These are phyloP conservation scores for Chlamydomonas sp. DNA, from an alignment of 139 green algal genomes.

Conservation along the genomic window DNA sequence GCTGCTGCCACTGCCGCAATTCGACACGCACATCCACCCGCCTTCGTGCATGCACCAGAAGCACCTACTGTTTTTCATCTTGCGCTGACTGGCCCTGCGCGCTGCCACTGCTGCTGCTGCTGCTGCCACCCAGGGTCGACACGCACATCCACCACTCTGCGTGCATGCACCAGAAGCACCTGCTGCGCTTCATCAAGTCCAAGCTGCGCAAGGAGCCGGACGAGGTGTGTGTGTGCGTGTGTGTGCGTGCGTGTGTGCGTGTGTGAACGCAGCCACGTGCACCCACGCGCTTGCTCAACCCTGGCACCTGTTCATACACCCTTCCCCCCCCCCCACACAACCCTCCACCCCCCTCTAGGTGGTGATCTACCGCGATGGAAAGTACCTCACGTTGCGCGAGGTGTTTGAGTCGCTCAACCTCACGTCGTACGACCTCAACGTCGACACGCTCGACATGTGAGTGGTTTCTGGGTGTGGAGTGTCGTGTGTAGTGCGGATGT, in stretches of 20 bases:
- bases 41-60: conserved; percentile 99
- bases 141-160: conserved; percentile 96
- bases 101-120: neutral
- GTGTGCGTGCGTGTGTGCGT: too few species aligned
- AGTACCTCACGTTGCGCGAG: conserved; percentile 39
- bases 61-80: conserved; percentile 73
- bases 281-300: neutral
- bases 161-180: conserved; percentile 99
- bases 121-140: conserved; percentile 65
- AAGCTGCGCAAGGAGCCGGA: conserved; percentile 97
- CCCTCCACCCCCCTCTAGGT: conserved; percentile 57
- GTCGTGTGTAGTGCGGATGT: too few species aligned
- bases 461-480: too few species aligned
- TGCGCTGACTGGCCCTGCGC: neutral
- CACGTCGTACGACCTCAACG: conserved; percentile 89
- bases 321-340: neutral
- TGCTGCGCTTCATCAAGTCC: conserved; percentile 99
- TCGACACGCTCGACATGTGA: conserved; percentile 98
- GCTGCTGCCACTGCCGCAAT: conserved; percentile 40
- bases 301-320: neutral
- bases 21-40: conserved; percentile 98
- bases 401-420: conserved; percentile 70
- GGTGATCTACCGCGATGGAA: conserved; percentile 64
- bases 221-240: conserved; percentile 86
- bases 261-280: too few species aligned